Evolutionary conservation across 139 green algal species (phyloP), one percentile per base, ranked within the genome.

Genomic region (Chlorella sp.): DNA sequence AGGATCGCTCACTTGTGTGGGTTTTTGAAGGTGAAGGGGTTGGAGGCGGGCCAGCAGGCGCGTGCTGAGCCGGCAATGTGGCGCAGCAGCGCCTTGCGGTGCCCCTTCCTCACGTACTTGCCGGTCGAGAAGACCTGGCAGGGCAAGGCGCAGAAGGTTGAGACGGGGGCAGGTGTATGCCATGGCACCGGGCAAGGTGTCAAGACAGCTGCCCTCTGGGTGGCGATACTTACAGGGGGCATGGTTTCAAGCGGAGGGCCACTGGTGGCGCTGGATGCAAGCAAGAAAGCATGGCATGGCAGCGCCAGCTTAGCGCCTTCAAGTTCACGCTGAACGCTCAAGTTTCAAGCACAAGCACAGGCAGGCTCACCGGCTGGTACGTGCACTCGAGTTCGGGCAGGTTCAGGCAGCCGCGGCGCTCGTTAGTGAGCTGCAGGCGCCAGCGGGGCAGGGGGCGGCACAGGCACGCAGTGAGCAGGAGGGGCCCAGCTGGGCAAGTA

Each of bases 331-430:
- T 57, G 48, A 40, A 80, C 3, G n/a, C 32, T 28, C n/a, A 53
- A 3, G 19, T 36, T 53, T 26, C 34, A 9, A 30, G 36, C 36
- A 40, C 2, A 28, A 40, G 32, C n/a, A 71, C 30, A 40, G 9
- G 39, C 19, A 60, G 19, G 3, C 85, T 81, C 28, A 89, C 85
- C 69, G 69, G 85, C 71, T 71, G 32, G n/a, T 89, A 89, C n/a
- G 53, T 77, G 86, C 73, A 66, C 68, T 89, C 86, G 21, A 61
- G 3, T 3, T 84, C 75, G 0, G 53, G 86, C 61, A 89, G 86
- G 34, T 61, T 79, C 19, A 85, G n/a, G 73, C 73, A 89, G 73
- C 73, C 73, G 53, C 86, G 86, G 1, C 73, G 86, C 34, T 89
- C 86, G 30, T n/a, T 48, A 3, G 40, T 36, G 7, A 88, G 85